Evolutionary conservation across 805 yeast genomes (phyloP).

Genomic region (Dipodascus geniculatus): DNA sequence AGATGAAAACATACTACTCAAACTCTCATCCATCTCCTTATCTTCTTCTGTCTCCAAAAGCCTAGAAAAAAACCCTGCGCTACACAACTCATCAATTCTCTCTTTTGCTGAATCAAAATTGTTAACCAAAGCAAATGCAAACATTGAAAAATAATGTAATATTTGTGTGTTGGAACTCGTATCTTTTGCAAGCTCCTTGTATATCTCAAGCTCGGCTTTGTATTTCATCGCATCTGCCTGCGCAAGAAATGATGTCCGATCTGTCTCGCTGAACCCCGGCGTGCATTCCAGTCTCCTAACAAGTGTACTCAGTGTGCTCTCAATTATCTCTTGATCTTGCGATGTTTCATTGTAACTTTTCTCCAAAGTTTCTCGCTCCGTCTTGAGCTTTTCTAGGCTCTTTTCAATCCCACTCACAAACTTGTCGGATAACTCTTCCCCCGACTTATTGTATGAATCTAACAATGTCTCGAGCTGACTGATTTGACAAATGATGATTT

Average conservation of each 20-base stretch:
- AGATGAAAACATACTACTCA: background rate
- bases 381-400: background rate
- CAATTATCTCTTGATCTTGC: background rate
- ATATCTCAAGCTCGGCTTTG: background rate
- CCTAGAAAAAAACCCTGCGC: background rate
- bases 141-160: background rate
- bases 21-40: background rate
- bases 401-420: background rate
- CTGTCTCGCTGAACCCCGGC: background rate
- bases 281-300: background rate
- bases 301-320: background rate
- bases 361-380: background rate
- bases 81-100: constrained; percentile 1
- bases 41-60: background rate
- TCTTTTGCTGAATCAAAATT: constrained; percentile 3
- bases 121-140: background rate
- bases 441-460: background rate
- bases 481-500: background rate
- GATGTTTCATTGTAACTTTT: background rate
- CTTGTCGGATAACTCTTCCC: background rate
- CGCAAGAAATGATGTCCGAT: background rate
- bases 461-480: background rate
- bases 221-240: constrained; percentile 1
- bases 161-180: background rate
- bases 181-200: background rate